Evolutionary conservation across 2,329 filamentous ascomycete species (phyloP).

Genomic region (Simplicillium sp.): DNA sequence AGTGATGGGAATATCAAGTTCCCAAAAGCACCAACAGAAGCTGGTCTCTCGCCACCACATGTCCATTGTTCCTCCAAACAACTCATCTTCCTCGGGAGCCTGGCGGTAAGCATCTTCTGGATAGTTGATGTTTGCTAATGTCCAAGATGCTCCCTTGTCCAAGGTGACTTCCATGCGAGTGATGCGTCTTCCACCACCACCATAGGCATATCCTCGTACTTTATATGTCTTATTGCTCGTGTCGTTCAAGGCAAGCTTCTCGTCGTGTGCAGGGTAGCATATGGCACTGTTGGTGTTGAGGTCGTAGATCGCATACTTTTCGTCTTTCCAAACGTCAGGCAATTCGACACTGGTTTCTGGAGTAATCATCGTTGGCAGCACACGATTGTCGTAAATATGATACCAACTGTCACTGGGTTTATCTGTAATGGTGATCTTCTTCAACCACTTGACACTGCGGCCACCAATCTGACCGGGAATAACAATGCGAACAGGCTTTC

Average conservation of each 20-base stretch:
- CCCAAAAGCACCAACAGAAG: conserved; percentile 94
- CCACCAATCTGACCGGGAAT: conserved; percentile 90
- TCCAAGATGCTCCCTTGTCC: conserved; percentile 75
- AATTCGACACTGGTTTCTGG: conserved; percentile 71
- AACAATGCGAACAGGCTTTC: conserved; percentile 71
- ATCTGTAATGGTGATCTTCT: conserved; percentile 67
- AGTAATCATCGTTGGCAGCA: conserved; percentile 76
- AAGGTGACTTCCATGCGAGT: conserved; percentile 76
- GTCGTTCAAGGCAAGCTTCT: conserved; percentile 45
- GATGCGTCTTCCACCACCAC: conserved; percentile 75
- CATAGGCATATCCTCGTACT: conserved; percentile 76
- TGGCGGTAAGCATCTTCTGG: conserved; percentile 75
- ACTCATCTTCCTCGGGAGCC: conserved; percentile 44
- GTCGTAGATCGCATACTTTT: conserved; percentile 88
- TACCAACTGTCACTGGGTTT: conserved; percentile 88
- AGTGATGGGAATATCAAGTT: conserved; percentile 53
- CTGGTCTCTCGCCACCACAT: conserved; percentile 72
- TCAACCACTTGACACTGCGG: conserved; percentile 88
- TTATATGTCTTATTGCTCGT: conserved; percentile 42
- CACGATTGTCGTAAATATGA: conserved; percentile 87
- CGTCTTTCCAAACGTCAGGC: conserved; percentile 74
- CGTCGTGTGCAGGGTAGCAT: conserved; percentile 71
- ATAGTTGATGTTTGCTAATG: conserved; percentile 67
- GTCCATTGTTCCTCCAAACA: conserved; percentile 71
- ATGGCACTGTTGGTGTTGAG: conserved; percentile 79